Evolutionary conservation across 495 filamentous ascomycete species (phyloP), one percentile per base, ranked within the genome.

Genomic region (Clohesyomyces aquaticus): DNA sequence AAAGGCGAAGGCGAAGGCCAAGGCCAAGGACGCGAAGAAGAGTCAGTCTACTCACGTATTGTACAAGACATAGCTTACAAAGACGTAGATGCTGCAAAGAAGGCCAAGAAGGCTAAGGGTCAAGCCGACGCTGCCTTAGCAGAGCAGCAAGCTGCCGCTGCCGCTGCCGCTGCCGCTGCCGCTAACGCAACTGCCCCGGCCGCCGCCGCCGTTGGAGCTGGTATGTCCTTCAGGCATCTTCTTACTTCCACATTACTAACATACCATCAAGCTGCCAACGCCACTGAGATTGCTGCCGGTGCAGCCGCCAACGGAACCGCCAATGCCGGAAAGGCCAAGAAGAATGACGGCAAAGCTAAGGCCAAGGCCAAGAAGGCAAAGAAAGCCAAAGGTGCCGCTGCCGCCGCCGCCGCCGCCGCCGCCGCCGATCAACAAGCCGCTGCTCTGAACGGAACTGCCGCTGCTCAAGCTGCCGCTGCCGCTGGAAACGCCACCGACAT

Each of bases 131-230:
- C 23, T 55, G 12, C 42, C 10, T 53, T 26, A 28, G 53, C 53
- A 16, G 45, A 45, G 10, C 43, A n/a, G 22, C 56, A 65, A 29
- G 61, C 42, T 47, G 55, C 52, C 16, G 58, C 51, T 11, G 3
- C 41, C 52, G 18, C 32, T 23, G 32, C 45, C 27, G 25, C 47
- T 50, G 56, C 56, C 14, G 38, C 46, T 25, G 56, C 25, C 29
- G 27, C 8, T 23, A 50, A 43, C 38, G 54, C 18, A 19, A 48
- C 23, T 22, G 55, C 26, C 14, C 6, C 32, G 6, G 32, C 6
- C 14, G 6, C 32, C 14, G 32, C 32, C 32, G 32, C 32, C 14
- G 32, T 14, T 38, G 32, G 6, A 6, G 32, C 32, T 14, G 32
- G n/a, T n/a, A n/a, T n/a, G n/a, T n/a, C n/a, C n/a, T n/a, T n/a